Percentiles rank a stretch among this genome's conserved stretches.
These are phyloP conservation scores for maize (Zea mays) DNA, from an alignment of 176 grass and related monocot species.

Conservation along the genomic window Zm-B73-REFERENCE-NAM-5.0 NC_050097.1:17439501-17440000, in stretches of 20 bases:
- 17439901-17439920: constrained; percentile 7
- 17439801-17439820: constrained; percentile 65
- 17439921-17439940: constrained; percentile 76
- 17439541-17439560: no score
- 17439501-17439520: no score
- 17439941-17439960: constrained; percentile 80
- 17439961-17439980: no score
- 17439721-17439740: neutral
- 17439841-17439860: constrained; percentile 7
- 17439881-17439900: constrained; percentile 19
- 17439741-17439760: constrained; percentile 83
- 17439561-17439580: no score
- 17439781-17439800: constrained; percentile 68
- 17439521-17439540: no score
- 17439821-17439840: constrained; percentile 56
- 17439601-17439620: no score
- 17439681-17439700: constrained; percentile 4
- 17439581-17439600: no score
- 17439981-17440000: no score
- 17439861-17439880: constrained; percentile 26
- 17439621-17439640: no score
- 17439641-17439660: neutral
- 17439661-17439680: neutral
- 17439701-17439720: neutral
- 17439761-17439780: constrained; percentile 73